Evolutionary conservation across 2,329 filamentous ascomycete genomes (phyloP).

Genomic region (Metarhizium brunneum): DNA sequence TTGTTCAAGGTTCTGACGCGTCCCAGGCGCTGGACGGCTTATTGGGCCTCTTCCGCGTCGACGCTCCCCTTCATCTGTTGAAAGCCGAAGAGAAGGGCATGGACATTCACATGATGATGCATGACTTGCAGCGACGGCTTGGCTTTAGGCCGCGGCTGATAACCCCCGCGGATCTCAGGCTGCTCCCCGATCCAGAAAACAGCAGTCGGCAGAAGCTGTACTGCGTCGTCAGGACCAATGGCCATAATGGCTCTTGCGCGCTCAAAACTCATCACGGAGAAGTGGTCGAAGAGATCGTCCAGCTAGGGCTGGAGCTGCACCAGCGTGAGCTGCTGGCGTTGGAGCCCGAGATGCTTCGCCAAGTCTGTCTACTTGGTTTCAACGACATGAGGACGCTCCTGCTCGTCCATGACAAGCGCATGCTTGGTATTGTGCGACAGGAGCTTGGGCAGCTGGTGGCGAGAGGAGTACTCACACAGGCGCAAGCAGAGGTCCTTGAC

Average conservation of each 20-base stretch:
- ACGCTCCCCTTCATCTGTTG: constrained; percentile 24
- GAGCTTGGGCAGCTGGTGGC: constrained; percentile 19
- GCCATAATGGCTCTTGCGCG: not conserved
- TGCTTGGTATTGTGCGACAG: constrained; percentile 28
- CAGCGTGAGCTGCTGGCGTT: constrained; percentile 26
- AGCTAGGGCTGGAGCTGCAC: constrained; percentile 30
- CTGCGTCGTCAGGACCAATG: constrained; percentile 12
- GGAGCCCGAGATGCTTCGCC: constrained; percentile 21
- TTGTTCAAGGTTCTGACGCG: not conserved
- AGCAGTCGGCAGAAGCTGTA: constrained; percentile 20
- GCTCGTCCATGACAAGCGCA: constrained; percentile 32
- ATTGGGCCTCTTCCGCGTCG: constrained; percentile 19
- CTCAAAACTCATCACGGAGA: constrained; percentile 10
- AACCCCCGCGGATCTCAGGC: constrained; percentile 21
- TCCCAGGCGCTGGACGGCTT: constrained; percentile 22
- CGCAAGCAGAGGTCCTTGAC: constrained; percentile 17
- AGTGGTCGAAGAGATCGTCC: constrained; percentile 22
- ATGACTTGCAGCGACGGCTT: constrained; percentile 17
- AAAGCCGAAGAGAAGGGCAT: constrained; percentile 28
- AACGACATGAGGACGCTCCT: constrained; percentile 32
- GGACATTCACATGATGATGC: constrained; percentile 29
- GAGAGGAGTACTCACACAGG: constrained; percentile 15
- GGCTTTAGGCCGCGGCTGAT: constrained; percentile 24
- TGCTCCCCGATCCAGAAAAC: constrained; percentile 17
- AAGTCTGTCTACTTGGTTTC: constrained; percentile 26